These are phyloP conservation scores for Thalassiosira profunda DNA, from an alignment of 108 stramenopile species.

Conservation along the genomic window DNA sequence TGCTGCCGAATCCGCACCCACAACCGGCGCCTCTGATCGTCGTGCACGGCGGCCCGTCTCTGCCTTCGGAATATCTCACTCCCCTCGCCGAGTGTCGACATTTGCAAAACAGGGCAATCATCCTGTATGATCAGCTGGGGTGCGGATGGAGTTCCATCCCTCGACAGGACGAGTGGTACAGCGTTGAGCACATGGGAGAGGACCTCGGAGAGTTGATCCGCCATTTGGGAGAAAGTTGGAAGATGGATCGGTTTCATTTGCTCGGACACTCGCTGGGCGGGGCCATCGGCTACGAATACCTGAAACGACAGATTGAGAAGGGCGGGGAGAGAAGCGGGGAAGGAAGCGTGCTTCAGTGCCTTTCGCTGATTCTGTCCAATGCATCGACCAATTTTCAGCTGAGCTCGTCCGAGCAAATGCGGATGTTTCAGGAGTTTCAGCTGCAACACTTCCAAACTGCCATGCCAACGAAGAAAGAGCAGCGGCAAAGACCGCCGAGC, in stretches of 20 bases:
- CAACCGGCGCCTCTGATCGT: constrained; percentile 46
- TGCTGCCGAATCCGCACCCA: constrained; percentile 35
- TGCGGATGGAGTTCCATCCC: constrained; percentile 43
- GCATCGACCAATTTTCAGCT: constrained; percentile 40
- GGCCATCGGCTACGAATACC: constrained; percentile 43
- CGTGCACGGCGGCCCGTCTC: constrained; percentile 51
- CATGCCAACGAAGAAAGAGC: background rate
- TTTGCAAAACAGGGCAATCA: constrained; percentile 39
- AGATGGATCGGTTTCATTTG: constrained; percentile 34
- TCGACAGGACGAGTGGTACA: constrained; percentile 32
- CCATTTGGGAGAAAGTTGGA: too few species aligned
- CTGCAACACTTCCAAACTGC: constrained; percentile 13
- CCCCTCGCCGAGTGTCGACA: constrained; percentile 44
- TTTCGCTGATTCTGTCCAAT: constrained; percentile 40
- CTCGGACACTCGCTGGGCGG: constrained; percentile 52
- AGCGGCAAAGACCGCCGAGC: background rate
- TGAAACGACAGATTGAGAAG: constrained; percentile 11
- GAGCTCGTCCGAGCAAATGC: constrained; percentile 39
- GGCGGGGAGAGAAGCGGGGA: background rate
- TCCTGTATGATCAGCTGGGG: constrained; percentile 59
- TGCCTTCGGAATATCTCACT: constrained; percentile 51
- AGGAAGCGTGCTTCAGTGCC: constrained; percentile 2
- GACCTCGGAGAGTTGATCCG: constrained; percentile 34
- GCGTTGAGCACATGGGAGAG: constrained; percentile 30
- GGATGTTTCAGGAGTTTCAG: constrained; percentile 22